Base-by-base conservation (phyloP, 306 rosid species). In the Oxytropis ochrocephala region DNA sequence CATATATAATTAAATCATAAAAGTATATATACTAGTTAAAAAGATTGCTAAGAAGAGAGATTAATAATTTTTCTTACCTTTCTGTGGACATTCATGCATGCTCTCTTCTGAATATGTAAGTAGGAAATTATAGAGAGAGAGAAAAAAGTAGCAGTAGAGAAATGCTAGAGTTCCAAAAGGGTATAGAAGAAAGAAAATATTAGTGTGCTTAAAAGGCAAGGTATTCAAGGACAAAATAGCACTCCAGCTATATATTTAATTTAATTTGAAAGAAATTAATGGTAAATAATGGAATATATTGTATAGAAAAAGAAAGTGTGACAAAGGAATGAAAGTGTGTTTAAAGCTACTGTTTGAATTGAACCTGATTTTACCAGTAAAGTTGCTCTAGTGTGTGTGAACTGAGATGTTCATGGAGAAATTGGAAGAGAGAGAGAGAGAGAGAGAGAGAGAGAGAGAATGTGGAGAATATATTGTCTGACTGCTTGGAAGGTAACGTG, bases 31-130 rank as follows among this genome's bases (percentile, higher is more conserved):
- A 24, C 2, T 24, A 24, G 29, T 24, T 24, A 24, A 24, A 24
- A 24, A 57, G 51, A 10, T 73, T 51, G 30, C 35, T n/a, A 24
- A 46, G 38, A 41, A 11, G 75, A 56, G 46, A 64, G 29, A 24
- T 1, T 24, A 16, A n/a, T n/a, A n/a, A 4, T 49, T 18, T 65
- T 60, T 14, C 63, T 86, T 82, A 92, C 98, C 98, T 93, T 88
- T 90, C 97, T 81, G 84, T 86, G 88, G 96, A 93, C 98, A 93
- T 93, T 85, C 91, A 90, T 73, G 96, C 98, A 90, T 88, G 87
- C 96, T 79, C 84, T 78, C n/a, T n/a, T n/a, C 82, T 53, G 50
- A 56, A 24, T 2, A 56, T 75, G 89, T 18, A 77, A 71, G 78
- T 62, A 58, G 79, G 71, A 74, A 69, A 80, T 43, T 39, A 52